Conservation (phyloP, 73 alveolate genomes). For the Blepharisma japonicum region DNA sequence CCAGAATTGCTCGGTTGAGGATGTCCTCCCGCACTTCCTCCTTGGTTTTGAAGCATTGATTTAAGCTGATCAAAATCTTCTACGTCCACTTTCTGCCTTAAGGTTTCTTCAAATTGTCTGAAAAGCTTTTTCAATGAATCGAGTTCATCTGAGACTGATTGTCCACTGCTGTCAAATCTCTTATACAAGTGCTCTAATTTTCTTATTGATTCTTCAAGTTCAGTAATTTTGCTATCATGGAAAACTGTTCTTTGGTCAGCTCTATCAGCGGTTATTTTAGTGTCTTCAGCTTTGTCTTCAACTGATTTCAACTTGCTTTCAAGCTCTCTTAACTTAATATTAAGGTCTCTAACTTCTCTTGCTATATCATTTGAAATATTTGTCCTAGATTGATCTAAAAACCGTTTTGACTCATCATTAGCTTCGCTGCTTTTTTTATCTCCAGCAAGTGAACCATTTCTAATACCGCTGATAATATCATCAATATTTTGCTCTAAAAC, state of each 20-base stretch:
- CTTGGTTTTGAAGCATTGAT: no score
- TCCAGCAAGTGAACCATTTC: no score
- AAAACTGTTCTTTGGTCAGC: neutral
- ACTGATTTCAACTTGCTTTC: neutral
- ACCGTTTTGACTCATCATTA: no score
- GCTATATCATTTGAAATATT: no score
- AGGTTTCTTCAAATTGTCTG: neutral
- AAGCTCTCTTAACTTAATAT: neutral
- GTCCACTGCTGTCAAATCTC: neutral
- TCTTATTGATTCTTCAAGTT: neutral
- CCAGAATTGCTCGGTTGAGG: no score
- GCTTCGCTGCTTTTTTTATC: no score
- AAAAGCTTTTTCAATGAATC: neutral
- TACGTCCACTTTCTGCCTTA: neutral
- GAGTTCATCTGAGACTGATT: neutral
- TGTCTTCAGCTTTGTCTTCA: neutral
- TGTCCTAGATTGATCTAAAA: no score
- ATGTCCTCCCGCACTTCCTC: no score
- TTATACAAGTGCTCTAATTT: neutral
- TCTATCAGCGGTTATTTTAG: neutral
- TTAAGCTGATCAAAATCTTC: neutral
- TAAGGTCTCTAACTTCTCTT: neutral
- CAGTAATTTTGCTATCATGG: neutral
- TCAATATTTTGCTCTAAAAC: no score
- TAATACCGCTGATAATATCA: no score